These are phyloP conservation scores for Pseudoturritis turrita DNA, from an alignment of 345 rosid genomes.

Conservation along the genomic window DNA sequence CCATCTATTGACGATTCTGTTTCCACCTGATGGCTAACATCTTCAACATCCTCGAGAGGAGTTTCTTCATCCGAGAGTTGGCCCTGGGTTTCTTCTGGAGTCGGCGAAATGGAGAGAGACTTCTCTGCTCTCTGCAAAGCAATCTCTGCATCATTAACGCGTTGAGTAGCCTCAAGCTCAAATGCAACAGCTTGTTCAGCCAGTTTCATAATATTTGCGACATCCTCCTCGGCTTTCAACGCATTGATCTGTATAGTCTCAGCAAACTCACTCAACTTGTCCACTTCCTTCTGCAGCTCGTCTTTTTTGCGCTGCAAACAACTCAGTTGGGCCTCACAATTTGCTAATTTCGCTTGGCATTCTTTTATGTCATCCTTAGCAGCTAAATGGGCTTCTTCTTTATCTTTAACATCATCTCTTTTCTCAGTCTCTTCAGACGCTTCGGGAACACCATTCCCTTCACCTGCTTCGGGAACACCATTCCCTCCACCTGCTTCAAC, in stretches of 20 bases:
- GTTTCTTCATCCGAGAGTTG: slow-evolving; percentile 44
- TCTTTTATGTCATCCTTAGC: slow-evolving; percentile 59
- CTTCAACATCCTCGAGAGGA: slow-evolving; percentile 39
- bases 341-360: slow-evolving; percentile 49
- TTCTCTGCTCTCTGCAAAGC: slow-evolving; percentile 71
- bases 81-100: slow-evolving; percentile 41
- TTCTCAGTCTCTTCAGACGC: slow-evolving; percentile 33
- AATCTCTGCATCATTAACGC: slow-evolving; percentile 75
- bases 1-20: slow-evolving; percentile 39
- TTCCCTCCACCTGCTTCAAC: slow-evolving; percentile 35
- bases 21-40: slow-evolving; percentile 36
- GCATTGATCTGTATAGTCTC: slow-evolving; percentile 66
- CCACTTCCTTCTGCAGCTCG: slow-evolving; percentile 67
- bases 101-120: slow-evolving; percentile 40
- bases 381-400: slow-evolving; percentile 40
- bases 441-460: slow-evolving; percentile 25
- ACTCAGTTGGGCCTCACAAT: slow-evolving; percentile 55
- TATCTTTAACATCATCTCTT: slow-evolving; percentile 27
- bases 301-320: slow-evolving; percentile 55
- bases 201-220: slow-evolving; percentile 79
- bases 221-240: slow-evolving; percentile 88
- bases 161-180: slow-evolving; percentile 75
- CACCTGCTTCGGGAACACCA: background rate
- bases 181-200: slow-evolving; percentile 98
- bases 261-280: slow-evolving; percentile 64